Base-by-base conservation (phyloP, 495 filamentous ascomycete genomes). In the Xylaria intraflava region DNA sequence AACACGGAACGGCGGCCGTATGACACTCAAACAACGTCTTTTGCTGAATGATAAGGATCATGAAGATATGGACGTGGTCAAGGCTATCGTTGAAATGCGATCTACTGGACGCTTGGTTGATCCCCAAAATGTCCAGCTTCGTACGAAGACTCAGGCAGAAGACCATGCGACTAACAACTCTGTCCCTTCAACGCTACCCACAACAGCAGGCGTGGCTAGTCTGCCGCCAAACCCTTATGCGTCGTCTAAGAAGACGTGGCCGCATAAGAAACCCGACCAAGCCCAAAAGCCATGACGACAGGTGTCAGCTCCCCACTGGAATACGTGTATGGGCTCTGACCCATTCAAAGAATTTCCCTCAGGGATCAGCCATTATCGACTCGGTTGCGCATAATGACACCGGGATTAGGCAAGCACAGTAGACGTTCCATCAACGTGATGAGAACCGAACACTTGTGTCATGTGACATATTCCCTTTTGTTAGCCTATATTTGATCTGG, bases 41-140 rank as follows among this genome's bases (percentile, higher is more conserved):
- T 70, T 71, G 19, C 58, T 79, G 16, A 80, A 80, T 67, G 78
- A 82, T 58, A 78, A 78, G 57, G 75, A 78, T 23, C 76, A 80
- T 47, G 77, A 80, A 55, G 78, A 82, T 58, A 68, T 80, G 48
- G 72, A 76, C 1, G 70, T 80, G 46, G 69, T 82, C 40, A 72
- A 80, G 60, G 71, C 75, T 8, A 72, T 82, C 31, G 61, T 66
- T 38, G 60, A 64, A 16, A 61, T 66, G 64, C 64, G 64, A 41
- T 55, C 47, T 12, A 66, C 45, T 26, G 64, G 64, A 42, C 64
- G 64, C 42, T 31, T 66, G 30, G 53, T 57, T 50, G 61, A 66
- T 46, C 61, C 64, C 44, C 58, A 61, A 16, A 63, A 24, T 31
- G 14, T 57, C 2, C 42, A 44, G 8, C 31, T 41, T 19, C 61